Percentiles rank a stretch among this genome's conserved stretches.
Conservation (phyloP, 768 basidiomycete species). For the Pleurotus eryngii region DNA sequence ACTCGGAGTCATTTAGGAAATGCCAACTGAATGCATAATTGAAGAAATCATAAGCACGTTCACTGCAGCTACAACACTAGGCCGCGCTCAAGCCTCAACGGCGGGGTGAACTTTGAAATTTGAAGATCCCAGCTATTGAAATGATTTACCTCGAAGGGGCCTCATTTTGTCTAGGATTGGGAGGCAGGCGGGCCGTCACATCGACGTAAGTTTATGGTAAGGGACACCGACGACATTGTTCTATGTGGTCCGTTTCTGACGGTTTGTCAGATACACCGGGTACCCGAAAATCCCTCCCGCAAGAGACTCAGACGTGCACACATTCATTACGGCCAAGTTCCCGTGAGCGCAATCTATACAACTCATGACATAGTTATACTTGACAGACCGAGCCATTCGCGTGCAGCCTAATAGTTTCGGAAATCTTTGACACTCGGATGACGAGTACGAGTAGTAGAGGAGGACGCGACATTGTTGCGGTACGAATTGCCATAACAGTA, state of each 20-base stretch:
- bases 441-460: too few relatives aligned
- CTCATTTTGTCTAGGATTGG: conserved; percentile 28
- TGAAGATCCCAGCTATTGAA: neutral
- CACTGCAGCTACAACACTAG: too few relatives aligned
- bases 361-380: neutral
- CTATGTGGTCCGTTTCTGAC: neutral
- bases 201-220: conserved; percentile 37
- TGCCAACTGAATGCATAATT: too few relatives aligned
- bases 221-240: neutral
- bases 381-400: conserved; percentile 30
- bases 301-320: conserved; percentile 32
- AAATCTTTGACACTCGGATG: conserved; percentile 34
- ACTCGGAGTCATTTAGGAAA: too few relatives aligned
- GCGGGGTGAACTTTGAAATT: neutral
- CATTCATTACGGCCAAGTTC: conserved; percentile 50
- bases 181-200: conserved; percentile 40
- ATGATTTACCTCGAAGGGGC: too few relatives aligned
- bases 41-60: too few relatives aligned
- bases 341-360: conserved; percentile 20
- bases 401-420: conserved; percentile 37
- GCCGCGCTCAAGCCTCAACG: neutral
- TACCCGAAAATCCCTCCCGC: too few relatives aligned
- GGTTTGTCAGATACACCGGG: too few relatives aligned
- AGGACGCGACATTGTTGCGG: too few relatives aligned
- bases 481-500: too few relatives aligned